Evolutionary conservation across 1,284 basidiomycete genomes (phyloP).

Genomic region (Ustilago nuda): DNA sequence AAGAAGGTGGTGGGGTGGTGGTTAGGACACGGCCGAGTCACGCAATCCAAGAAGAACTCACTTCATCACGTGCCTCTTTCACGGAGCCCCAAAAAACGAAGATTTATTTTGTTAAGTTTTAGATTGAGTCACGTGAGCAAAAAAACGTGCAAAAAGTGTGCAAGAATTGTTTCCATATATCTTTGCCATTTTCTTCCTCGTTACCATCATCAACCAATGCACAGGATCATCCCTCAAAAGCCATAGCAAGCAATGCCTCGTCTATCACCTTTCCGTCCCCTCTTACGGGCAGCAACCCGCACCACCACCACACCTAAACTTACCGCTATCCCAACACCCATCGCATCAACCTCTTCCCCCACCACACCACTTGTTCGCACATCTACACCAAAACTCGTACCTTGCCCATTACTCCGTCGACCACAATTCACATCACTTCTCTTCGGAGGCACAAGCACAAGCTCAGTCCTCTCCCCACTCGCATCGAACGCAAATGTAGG

Average conservation of each 20-base stretch:
- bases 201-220: background rate
- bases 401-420: background rate
- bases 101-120: no score
- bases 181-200: conserved; percentile 2
- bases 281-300: conserved; percentile 9
- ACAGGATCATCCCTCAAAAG: background rate
- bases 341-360: conserved; percentile 16
- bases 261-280: conserved; percentile 25
- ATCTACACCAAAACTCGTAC: background rate
- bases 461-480: conserved; percentile 13
- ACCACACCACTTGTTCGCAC: background rate
- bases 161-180: background rate
- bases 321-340: background rate
- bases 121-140: no score
- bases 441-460: background rate
- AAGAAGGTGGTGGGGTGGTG: background rate
- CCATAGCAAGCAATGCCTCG: conserved; percentile 29
- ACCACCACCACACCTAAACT: background rate
- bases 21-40: background rate
- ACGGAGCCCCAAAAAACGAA: background rate
- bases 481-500: background rate
- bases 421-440: background rate
- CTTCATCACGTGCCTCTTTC: background rate
- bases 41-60: background rate
- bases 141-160: no score